Evolutionary conservation across 2,329 filamentous ascomycete species (phyloP), one percentile per base, ranked within the genome.

Genomic region (Pestalotiopsis sp.): DNA sequence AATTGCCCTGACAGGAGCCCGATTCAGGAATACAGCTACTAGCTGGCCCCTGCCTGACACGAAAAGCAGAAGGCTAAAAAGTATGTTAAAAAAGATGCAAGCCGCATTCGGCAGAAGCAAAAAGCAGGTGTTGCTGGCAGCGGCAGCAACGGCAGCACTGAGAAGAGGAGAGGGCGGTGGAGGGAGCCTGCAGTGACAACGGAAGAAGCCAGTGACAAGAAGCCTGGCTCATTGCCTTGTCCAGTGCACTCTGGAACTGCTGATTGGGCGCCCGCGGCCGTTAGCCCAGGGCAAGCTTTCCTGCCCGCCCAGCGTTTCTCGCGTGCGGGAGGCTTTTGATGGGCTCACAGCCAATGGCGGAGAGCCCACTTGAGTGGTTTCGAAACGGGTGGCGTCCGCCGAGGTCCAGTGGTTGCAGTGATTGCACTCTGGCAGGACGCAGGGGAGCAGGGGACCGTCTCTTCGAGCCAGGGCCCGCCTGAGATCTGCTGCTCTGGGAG

Each of bases 281-380:
- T 25, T 66, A 58, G 45, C 45, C 7, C 17, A 23, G 64, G 60
- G 60, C 60, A 38, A 52, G 45, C 45, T 52, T 52, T 52, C 20
- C 45, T 52, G 14, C 17, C 45, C 20, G 14, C 7, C 17, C 45
- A 23, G 45, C 45, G 45, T 52, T 23, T 17, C 31, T 36, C 31
- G 31, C 31, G 31, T 36, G 45, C 45, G 45, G 45, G 45, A 23
- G 45, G 45, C 45, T 52, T 52, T 9, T 3, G 17, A 52, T 23
- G 45, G 45, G 7, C 17, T 52, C 45, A n/a, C 45, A 52, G 45
- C 45, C 31, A 20, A 62, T 20, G 27, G 27, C n/a, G 59, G 31
- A 40, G n/a, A 62, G 59, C 59, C 59, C 59, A 40, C 59, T 62
- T 62, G 27, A 36, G 59, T 36, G 59, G 59, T 62, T 62, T 62